These are phyloP conservation scores for Lolium perenne DNA, from an alignment of 176 grass and related monocot genomes.

Conservation along the genomic window DNA sequence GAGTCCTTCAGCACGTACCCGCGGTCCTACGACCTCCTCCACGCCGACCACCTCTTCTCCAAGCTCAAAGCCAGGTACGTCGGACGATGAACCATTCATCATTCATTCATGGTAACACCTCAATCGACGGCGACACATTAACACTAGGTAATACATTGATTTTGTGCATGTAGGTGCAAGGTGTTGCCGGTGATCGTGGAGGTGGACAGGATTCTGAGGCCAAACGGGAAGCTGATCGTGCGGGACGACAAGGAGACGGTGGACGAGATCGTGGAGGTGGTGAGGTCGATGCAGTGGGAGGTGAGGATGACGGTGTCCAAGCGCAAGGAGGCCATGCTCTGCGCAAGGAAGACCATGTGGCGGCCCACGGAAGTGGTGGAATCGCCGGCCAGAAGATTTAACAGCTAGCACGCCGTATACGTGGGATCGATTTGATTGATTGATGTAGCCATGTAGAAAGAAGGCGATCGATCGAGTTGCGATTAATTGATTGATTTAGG, in stretches of 20 bases:
- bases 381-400: neutral
- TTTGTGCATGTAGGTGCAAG: conserved; percentile 55
- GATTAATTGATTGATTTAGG: neutral
- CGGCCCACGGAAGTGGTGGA: conserved; percentile 66
- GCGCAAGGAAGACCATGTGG: conserved; percentile 85
- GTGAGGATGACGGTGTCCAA: conserved; percentile 79
- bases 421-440: neutral
- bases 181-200: conserved; percentile 70
- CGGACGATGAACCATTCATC: too few species aligned
- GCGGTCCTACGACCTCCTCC: conserved; percentile 81
- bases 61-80: conserved; percentile 65
- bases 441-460: neutral
- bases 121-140: neutral
- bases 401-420: neutral
- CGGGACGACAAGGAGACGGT: conserved; percentile 74
- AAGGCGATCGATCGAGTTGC: neutral
- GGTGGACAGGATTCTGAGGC: conserved; percentile 83
- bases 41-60: conserved; percentile 85
- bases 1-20: conserved; percentile 87
- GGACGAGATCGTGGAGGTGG: conserved; percentile 63
- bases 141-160: too few species aligned
- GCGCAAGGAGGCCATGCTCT: conserved; percentile 68
- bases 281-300: conserved; percentile 82
- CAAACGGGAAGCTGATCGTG: conserved; percentile 79
- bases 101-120: neutral